Evolutionary conservation across 2,329 filamentous ascomycete genomes (phyloP).

Genomic region (Incumbomyces delicatus): DNA sequence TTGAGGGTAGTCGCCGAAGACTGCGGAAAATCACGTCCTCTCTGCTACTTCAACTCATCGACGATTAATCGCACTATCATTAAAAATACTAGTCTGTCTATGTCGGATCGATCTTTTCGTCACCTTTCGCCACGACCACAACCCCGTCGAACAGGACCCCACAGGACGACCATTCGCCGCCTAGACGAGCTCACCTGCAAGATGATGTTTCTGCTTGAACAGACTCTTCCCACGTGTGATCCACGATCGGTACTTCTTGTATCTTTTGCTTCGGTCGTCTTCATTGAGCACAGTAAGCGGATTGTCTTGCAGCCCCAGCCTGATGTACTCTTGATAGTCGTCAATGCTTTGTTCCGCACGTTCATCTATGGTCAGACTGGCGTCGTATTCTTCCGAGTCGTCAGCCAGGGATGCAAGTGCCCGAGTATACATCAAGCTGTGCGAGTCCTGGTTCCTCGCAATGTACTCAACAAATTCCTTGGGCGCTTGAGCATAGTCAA

Average conservation of each 20-base stretch:
- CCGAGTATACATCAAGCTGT: background rate
- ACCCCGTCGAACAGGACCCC: no score
- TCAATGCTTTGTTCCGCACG: slow-evolving; percentile 55
- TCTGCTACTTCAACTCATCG: no score
- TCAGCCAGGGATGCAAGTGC: background rate
- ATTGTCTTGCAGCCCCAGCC: slow-evolving; percentile 56
- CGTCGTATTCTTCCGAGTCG: slow-evolving; percentile 8
- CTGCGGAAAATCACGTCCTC: no score
- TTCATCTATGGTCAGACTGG: slow-evolving; percentile 32
- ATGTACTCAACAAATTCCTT: slow-evolving; percentile 72
- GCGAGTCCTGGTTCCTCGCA: slow-evolving; percentile 27
- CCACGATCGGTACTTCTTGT: slow-evolving; percentile 95
- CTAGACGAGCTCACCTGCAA: slow-evolving; percentile 16
- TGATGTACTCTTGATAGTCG: slow-evolving; percentile 68
- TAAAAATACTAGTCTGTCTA: no score
- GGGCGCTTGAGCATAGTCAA: slow-evolving; percentile 25
- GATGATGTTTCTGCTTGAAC: slow-evolving; percentile 67
- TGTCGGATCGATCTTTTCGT: no score
- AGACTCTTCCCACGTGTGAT: slow-evolving; percentile 75
- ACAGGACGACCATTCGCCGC: background rate
- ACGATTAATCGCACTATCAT: no score
- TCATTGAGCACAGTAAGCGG: slow-evolving; percentile 80
- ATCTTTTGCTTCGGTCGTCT: slow-evolving; percentile 82
- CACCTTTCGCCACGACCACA: no score
- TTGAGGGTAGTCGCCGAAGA: no score